Base-by-base conservation (phyloP, 176 grass and related monocot species). In the Leersia perrieri region DNA sequence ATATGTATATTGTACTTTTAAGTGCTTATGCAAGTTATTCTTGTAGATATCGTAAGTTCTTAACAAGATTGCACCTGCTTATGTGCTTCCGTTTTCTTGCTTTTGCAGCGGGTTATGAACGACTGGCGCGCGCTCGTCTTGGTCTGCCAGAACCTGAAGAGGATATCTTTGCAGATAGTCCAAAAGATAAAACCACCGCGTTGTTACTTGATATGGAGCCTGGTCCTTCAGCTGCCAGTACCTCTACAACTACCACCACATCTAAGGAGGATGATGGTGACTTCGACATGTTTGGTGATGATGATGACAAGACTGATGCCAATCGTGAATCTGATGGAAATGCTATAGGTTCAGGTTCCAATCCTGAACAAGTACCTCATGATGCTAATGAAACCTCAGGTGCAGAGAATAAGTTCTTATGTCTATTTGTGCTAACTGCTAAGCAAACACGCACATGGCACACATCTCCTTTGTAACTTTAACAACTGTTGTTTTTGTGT, bases 251-350 rank as follows among this genome's bases (percentile, higher is more conserved):
- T 58, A 74, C 75, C 41, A 62, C 69, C 33, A 28, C 78, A 86
- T 38, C 69, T 41, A 68, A 73, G 72, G 88, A 97, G 72, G 88
- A 77, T 64, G 87, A 88, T 75, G 78, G 29, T 82, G 75, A 95
- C 31, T 36, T 99, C 23, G 90, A 99, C 64, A 99, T 99, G 90
- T 99, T 95, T 80, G 96, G 87, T 60, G 92, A 93, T 11, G 47
- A 86, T 74, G 86, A 99, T 67, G 96, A 93, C 27, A 89, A 82
- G 1, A 25, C 39, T 55, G 81, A 94, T 85, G 87, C 12, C 28
- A 92, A 88, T 72, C 79, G 5, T 23, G 26, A 20, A 53, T 83
- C 84, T 42, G 82, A 80, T 88, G 68, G 41, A 34, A 87, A 84
- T 53, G 44, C 76, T 88, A 14, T 33, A 80, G 74, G 20, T 72